phyloP scores from a whole-genome alignment of 2,329 filamentous ascomycete genomes.

The Sordariomycetes sp. region DNA sequence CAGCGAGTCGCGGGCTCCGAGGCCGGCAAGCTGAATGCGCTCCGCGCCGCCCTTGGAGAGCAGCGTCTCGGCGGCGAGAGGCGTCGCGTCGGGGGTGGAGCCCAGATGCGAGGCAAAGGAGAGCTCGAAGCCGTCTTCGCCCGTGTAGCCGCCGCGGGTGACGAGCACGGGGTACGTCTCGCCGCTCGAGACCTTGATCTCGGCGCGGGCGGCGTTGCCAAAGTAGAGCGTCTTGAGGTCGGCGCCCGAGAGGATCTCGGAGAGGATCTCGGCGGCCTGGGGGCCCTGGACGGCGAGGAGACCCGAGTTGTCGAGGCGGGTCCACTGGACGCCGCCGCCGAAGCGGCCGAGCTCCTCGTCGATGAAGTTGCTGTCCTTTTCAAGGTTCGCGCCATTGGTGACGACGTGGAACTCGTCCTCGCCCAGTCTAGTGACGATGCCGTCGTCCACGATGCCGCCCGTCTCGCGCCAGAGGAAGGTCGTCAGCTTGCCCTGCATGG shows the following conservation, averaged over 20 bases:
- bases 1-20: slow-evolving; percentile 84
- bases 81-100: slow-evolving; percentile 32
- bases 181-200: slow-evolving; percentile 43
- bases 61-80: slow-evolving; percentile 46
- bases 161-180: slow-evolving; percentile 40
- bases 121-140: slow-evolving; percentile 96
- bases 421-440: slow-evolving; percentile 71
- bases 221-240: slow-evolving; percentile 15
- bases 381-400: slow-evolving; percentile 83
- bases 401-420: slow-evolving; percentile 78
- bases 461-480: slow-evolving; percentile 62
- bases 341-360: slow-evolving; percentile 52
- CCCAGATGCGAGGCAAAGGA: slow-evolving; percentile 45
- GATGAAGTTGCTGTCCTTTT: slow-evolving; percentile 77
- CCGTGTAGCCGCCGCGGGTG: slow-evolving; percentile 86
- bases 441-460: slow-evolving; percentile 91
- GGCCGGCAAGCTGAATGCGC: slow-evolving; percentile 64
- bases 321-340: slow-evolving; percentile 39
- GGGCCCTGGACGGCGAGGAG: slow-evolving; percentile 87
- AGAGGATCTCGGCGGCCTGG: slow-evolving; percentile 55
- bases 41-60: slow-evolving; percentile 49
- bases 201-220: slow-evolving; percentile 36
- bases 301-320: slow-evolving; percentile 58
- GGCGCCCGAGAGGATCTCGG: slow-evolving; percentile 19
- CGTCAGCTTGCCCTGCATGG: slow-evolving; percentile 69